Conservation (phyloP, 2,329 filamentous ascomycete genomes). For the Microdochium paspali region DNA sequence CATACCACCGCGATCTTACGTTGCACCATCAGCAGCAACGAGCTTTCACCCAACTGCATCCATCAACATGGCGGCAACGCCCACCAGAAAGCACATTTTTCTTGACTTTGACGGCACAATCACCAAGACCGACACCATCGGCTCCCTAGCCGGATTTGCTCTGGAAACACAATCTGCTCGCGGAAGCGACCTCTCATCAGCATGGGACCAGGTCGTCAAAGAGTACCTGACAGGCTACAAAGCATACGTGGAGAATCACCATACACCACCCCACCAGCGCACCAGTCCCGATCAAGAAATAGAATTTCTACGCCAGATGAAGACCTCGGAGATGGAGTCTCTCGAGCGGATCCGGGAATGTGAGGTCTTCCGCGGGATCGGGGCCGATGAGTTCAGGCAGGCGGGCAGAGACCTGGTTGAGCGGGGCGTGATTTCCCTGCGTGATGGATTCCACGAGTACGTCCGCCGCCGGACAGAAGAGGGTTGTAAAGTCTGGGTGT, state of each 20-base stretch:
- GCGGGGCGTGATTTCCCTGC: conserved; percentile 21
- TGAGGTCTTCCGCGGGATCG: conserved; percentile 33
- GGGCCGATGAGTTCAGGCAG: conserved; percentile 17
- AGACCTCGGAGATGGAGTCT: conserved; percentile 34
- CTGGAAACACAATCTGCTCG: conserved; percentile 19
- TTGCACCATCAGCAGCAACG: too few species aligned
- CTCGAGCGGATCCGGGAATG: conserved; percentile 31
- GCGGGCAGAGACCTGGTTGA: conserved; percentile 27
- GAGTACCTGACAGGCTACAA: conserved; percentile 33
- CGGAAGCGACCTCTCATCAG: conserved; percentile 19
- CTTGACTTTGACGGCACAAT: conserved; percentile 54
- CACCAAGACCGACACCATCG: conserved; percentile 43
- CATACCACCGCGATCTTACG: too few species aligned
- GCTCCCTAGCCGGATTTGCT: conserved; percentile 32
- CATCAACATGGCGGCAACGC: not conserved
- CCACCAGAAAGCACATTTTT: conserved; percentile 30
- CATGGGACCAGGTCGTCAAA: conserved; percentile 35
- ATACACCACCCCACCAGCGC: conserved; percentile 21
- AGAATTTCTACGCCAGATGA: conserved; percentile 31
- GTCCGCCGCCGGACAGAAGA: conserved; percentile 8
- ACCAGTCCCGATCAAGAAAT: conserved; percentile 27
- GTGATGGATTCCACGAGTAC: conserved; percentile 29
- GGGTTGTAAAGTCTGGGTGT: conserved; percentile 29
- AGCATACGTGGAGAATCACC: conserved; percentile 24
- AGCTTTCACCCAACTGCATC: not conserved